Conservation (phyloP, 805 yeast species). For the Yamadazyma sp. region DNA sequence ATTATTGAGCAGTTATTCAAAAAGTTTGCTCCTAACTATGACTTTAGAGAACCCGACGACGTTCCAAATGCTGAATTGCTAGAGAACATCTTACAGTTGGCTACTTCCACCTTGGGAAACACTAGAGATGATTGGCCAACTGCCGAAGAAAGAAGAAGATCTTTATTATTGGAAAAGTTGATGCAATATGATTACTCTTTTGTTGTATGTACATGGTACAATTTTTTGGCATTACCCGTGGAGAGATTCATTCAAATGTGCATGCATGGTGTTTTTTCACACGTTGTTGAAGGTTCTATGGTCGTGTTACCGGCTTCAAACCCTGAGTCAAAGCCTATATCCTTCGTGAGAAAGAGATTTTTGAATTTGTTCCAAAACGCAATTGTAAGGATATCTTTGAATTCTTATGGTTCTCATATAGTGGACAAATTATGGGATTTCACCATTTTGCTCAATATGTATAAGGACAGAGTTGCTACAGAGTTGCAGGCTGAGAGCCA, state of each 20-base stretch:
- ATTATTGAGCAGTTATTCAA: conserved; percentile 48
- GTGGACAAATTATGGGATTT: conserved; percentile 83
- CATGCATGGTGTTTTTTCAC: conserved; percentile 87
- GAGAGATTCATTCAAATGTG: conserved; percentile 72
- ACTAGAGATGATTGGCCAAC: conserved; percentile 91
- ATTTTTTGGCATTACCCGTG: conserved; percentile 58
- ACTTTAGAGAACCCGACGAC: conserved; percentile 18
- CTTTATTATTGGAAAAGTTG: conserved; percentile 70
- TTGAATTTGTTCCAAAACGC: conserved; percentile 61
- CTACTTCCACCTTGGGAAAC: conserved; percentile 75
- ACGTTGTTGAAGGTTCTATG: conserved; percentile 66
- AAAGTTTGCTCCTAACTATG: conserved; percentile 43
- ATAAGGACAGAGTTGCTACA: conserved; percentile 81
- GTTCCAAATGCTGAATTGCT: conserved; percentile 43
- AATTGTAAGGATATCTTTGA: conserved; percentile 65
- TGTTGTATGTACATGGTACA: conserved; percentile 56
- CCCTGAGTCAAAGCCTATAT: conserved; percentile 41
- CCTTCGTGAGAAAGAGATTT: conserved; percentile 62
- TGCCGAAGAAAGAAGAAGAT: conserved; percentile 79
- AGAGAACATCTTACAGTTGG: conserved; percentile 65
- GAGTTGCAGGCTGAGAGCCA: conserved; percentile 59
- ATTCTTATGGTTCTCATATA: conserved; percentile 89
- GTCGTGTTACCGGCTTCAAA: conserved; percentile 40
- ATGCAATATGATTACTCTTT: conserved; percentile 66
- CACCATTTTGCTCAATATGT: conserved; percentile 72